Conservation (phyloP, 2,329 filamentous ascomycete species). For the Microcera coccophila region DNA sequence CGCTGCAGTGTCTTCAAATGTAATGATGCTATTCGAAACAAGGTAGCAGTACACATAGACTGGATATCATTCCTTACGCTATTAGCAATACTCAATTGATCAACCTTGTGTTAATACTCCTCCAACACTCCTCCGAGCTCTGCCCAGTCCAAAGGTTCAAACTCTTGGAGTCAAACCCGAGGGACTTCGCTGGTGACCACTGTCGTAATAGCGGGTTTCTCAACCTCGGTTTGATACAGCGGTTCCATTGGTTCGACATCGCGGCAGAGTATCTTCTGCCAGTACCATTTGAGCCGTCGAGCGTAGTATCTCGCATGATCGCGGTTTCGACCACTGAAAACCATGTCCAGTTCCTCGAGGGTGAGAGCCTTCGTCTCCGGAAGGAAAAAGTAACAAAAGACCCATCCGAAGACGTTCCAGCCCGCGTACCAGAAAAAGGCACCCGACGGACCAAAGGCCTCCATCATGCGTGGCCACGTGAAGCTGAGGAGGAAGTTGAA, state of each 20-base stretch:
- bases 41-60: too few species aligned
- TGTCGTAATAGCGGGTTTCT: too few species aligned
- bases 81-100: too few species aligned
- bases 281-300: constrained; percentile 13
- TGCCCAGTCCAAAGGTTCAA: too few species aligned
- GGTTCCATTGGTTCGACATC: constrained; percentile 11
- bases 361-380: constrained; percentile 50
- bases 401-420: constrained; percentile 43
- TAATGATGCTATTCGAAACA: too few species aligned
- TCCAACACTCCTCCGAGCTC: too few species aligned
- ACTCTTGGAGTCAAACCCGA: too few species aligned
- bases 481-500: constrained; percentile 33
- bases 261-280: constrained; percentile 4
- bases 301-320: constrained; percentile 40
- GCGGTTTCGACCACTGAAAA: constrained; percentile 41
- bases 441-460: constrained; percentile 24
- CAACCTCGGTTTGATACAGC: constrained; percentile 18
- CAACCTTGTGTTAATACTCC: too few species aligned
- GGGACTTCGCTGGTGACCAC: too few species aligned
- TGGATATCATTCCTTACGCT: too few species aligned
- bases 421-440: constrained; percentile 44
- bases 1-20: too few species aligned
- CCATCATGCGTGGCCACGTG: constrained; percentile 31
- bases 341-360: constrained; percentile 47
- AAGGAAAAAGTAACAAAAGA: constrained; percentile 47